Base-by-base conservation (phyloP, 306 rosid genomes). In the Vigna reflexopilosa region DNA sequence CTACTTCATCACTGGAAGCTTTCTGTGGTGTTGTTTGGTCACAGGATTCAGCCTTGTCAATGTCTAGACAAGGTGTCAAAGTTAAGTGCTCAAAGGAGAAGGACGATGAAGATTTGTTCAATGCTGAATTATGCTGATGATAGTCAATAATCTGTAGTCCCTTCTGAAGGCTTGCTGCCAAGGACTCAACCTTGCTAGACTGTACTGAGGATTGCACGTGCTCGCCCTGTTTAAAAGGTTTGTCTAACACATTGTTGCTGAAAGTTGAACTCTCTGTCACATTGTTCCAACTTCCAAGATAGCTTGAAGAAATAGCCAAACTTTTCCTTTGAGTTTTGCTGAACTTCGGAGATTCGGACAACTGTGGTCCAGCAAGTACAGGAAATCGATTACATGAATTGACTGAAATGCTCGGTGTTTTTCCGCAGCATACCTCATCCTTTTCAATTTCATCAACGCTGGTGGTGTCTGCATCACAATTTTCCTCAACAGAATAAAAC, bases 101-200 rank as follows among this genome's bases (percentile, higher is more conserved):
- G 71, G 99, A 89, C 51, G 92, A 84, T 40, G 90, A 57, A n/a
- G 98, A 91, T 80, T 85, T 91, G 81, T 90, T 91, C 78, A 83
- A 65, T 81, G 86, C 79, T 6, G 97, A 87, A 85, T 82, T 91
- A 76, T 85, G 86, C 82, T 91, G 97, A 86, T 95, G 99, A 77
- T 79, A 48, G 67, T 93, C 97, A 77, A 96, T 93, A 59, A 93
- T 87, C 76, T 96, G 83, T 57, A 96, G 82, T 61, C 99, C 98
- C 82, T 92, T 96, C 75, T 93, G 98, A 56, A 96, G 99, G 86
- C 98, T 96, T 17, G 90, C 93, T 58, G 91, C 97, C 83, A 96
- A 87, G 73, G 90, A 88, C 75, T 91, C 94, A 3, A 94, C 87
- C 81, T 83, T 88, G 89, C 86, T 89, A 28, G 92, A 85, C 76